Evolutionary conservation across 345 rosid genomes (phyloP), one percentile per base, ranked within the genome.

Genomic region (Eutrema heterophyllum): DNA sequence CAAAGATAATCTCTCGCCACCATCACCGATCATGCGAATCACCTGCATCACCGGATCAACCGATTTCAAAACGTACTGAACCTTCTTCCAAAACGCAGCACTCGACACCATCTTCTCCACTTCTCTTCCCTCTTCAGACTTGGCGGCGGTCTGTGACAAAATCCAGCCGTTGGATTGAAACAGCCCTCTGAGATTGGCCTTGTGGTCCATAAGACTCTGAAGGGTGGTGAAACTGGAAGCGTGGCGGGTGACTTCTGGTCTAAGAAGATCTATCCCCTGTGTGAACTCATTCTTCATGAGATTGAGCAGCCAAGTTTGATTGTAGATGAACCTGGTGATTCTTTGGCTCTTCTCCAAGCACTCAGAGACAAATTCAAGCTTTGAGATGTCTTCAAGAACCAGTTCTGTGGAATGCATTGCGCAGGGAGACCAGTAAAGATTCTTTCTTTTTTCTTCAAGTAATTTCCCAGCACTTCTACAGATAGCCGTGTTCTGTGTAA

Each of bases 401-500:
- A 73, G 77, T 68, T 90, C 94, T 67, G 89, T 78, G 77, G 82
- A 82, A 71, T 85, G 65, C 43, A 79, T 71, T 40, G 94, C 94
- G 74, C 94, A 90, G 40, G 94, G 93, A 8, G 87, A 84, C 97
- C 97, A 88, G 81, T 85, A 90, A 50, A 90, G 69, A 72, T 88
- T 85, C 71, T 86, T 84, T 74, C 89, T 82, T 65, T 79, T 88
- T 74, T 87, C 94, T 83, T 90, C 90, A 59, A 88, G 94, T 84
- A 88, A 79, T 76, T 90, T 90, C 53, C 97, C 97, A 64, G 92
- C 89, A 68, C 82, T 74, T 79, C 80, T 84, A 59, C 78, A 86
- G 70, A 81, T 73, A 24, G 52, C 54, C 8, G 85, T 84, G 81
- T 83, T 83, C 81, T 79, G 80, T 38, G 91, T 88, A 64, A 90